These are phyloP conservation scores for Reutealis trisperma DNA, from an alignment of 345 rosid genomes.

Conservation along the genomic window DNA sequence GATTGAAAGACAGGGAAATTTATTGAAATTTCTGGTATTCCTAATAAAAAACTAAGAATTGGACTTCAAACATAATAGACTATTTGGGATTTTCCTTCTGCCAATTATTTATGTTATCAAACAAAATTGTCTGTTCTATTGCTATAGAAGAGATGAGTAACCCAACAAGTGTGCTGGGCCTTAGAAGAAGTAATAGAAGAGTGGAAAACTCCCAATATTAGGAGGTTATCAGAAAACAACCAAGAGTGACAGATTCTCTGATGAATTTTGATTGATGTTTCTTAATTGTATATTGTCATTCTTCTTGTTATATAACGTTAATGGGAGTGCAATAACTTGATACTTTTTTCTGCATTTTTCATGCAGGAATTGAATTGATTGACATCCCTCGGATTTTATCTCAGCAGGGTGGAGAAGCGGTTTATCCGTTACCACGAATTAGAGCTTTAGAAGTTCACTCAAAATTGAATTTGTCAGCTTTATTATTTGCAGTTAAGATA, in stretches of 20 bases:
- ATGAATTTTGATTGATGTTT: not conserved
- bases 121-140: not conserved
- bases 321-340: conserved; percentile 2
- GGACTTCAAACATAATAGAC: not conserved
- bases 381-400: conserved; percentile 88
- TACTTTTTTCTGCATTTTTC: conserved; percentile 15
- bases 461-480: conserved; percentile 81
- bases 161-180: not conserved
- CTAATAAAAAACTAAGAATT: not conserved
- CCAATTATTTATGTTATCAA: not conserved
- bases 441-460: conserved; percentile 87
- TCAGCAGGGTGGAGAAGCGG: conserved; percentile 96
- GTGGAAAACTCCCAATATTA: not conserved
- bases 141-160: not conserved
- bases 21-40: not conserved
- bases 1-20: not conserved
- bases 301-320: conserved; percentile 6
- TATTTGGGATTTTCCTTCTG: too few relatives aligned
- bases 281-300: conserved; percentile 1
- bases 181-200: not conserved
- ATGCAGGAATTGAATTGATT: conserved; percentile 81
- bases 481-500: conserved; percentile 83
- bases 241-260: not conserved
- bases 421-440: conserved; percentile 88
- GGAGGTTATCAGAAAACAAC: not conserved